Evolutionary conservation across 306 rosid species (phyloP), one percentile per base, ranked within the genome.

Genomic region (Trifolium repens): DNA sequence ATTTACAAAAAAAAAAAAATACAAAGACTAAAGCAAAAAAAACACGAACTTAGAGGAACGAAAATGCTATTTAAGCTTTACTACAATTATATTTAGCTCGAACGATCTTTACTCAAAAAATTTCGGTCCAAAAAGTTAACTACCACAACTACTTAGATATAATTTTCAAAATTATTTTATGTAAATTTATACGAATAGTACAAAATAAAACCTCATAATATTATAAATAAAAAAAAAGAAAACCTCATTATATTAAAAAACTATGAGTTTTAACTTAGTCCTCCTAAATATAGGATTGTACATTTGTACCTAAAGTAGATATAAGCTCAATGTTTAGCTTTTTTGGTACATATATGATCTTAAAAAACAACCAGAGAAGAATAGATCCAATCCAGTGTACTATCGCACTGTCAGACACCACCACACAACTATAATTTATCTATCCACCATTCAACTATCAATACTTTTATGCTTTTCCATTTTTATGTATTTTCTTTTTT

Each of bases 381-480:
- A 57, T 26, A 24, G 43, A 32, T 60, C 22, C 7, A 30, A 32
- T 60, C 67, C 42, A 32, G 10, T 32, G 7, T 14, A 30, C 22
- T 60, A 60, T 14, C 67, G 4, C 43, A 14, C 67, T 60, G 19
- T 60, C 67, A 60, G 43, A 30, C 66, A 61, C 43, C 15, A 14
- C 11, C 14, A 30, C 5, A 57, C 63, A 10, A 26, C 62, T 12
- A 17, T 54, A 30, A 15, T 30, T 60, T 60, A 27, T 59, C 13
- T n/a, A 14, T n/a, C 43, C 67, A 32, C 67, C 67, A 30, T 22
- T 3, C 43, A 61, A 32, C 40, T 61, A 30, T 32, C 43, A 1
- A 61, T 61, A 4, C 2, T 4, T 60, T 60, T 60, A 6, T 60
- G 2, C 5, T 60, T 60, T 60, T 32, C 17, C 10, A 52, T 19